Percentiles rank a stretch among this genome's conserved stretches.
phyloP scores from a whole-genome alignment of 345 rosid genomes.

The Citrus glauca region DNA sequence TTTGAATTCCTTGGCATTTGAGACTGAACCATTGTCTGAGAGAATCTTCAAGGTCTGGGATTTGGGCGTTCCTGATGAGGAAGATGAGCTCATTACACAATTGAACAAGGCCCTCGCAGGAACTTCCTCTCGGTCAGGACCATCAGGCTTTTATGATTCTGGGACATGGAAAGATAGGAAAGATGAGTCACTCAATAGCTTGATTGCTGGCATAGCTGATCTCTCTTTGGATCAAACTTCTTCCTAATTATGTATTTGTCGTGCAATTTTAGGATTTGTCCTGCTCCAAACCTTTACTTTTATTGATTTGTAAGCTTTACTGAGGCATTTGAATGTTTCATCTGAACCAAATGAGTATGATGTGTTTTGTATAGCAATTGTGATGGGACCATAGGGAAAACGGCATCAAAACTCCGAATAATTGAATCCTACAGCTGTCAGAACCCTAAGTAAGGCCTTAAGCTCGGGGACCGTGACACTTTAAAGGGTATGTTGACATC shows the following conservation, averaged over 20 bases:
- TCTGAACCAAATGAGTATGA: neutral
- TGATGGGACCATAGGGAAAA: neutral
- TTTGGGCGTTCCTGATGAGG: constrained; percentile 42
- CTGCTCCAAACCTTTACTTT: neutral
- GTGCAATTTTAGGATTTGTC: neutral
- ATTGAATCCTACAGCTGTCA: neutral
- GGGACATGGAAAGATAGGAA: constrained; percentile 21
- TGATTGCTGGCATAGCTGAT: constrained; percentile 51
- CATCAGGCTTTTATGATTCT: constrained; percentile 26
- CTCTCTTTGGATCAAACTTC: constrained; percentile 36
- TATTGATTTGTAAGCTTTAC: neutral
- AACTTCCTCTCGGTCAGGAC: constrained; percentile 13
- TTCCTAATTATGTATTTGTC: neutral
- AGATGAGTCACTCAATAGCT: constrained; percentile 34
- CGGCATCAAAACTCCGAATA: neutral
- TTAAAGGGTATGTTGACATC: neutral
- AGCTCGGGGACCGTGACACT: too few species aligned
- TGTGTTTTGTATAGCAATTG: neutral
- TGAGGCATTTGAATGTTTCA: neutral
- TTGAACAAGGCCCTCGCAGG: constrained; percentile 45
- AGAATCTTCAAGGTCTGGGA: constrained; percentile 78
- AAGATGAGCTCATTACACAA: constrained; percentile 46
- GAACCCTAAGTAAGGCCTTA: neutral
- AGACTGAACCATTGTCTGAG: constrained; percentile 20
- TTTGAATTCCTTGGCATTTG: constrained; percentile 10